A percentile compares a stretch with the other conserved stretches of the same genome.
phyloP scores from a whole-genome alignment of 2,329 filamentous ascomycete genomes.

The Trichoderma hamatum region DNA sequence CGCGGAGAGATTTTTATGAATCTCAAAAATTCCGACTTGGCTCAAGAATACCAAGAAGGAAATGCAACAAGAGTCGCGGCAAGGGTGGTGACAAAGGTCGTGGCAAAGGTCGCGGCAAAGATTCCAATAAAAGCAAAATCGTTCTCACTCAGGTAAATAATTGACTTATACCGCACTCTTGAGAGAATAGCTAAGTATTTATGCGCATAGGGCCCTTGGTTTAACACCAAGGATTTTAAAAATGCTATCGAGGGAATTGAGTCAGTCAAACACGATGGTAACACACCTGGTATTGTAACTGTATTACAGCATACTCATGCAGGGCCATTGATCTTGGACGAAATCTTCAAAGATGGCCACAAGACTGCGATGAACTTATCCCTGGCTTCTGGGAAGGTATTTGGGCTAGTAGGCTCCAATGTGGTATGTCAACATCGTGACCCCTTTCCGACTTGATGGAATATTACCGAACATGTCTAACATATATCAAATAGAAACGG shows the following conservation, averaged over 20 bases:
- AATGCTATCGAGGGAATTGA: background rate
- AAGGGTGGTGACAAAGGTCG: background rate
- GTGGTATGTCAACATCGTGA: conserved; percentile 31
- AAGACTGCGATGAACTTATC: conserved; percentile 33
- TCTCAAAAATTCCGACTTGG: background rate
- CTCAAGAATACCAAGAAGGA: background rate
- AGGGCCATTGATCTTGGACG: conserved; percentile 29
- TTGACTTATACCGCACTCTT: background rate
- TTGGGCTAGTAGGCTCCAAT: conserved; percentile 32
- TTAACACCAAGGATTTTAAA: background rate
- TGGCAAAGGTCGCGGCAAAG: background rate
- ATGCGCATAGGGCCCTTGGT: conserved; percentile 4
- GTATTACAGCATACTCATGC: conserved; percentile 25
- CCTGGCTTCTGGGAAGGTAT: conserved; percentile 31
- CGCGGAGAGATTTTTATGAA: background rate
- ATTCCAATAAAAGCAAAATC: background rate
- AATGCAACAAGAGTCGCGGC: no score
- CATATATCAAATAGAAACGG: conserved; percentile 31
- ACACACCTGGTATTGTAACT: background rate
- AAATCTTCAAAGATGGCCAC: conserved; percentile 34
- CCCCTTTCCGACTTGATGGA: background rate
- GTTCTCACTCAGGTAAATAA: background rate
- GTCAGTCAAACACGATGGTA: background rate
- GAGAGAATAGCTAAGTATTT: background rate
- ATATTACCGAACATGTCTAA: background rate